These are phyloP conservation scores for Casuarina glauca DNA, from an alignment of 306 rosid species.

Conservation along the genomic window DNA sequence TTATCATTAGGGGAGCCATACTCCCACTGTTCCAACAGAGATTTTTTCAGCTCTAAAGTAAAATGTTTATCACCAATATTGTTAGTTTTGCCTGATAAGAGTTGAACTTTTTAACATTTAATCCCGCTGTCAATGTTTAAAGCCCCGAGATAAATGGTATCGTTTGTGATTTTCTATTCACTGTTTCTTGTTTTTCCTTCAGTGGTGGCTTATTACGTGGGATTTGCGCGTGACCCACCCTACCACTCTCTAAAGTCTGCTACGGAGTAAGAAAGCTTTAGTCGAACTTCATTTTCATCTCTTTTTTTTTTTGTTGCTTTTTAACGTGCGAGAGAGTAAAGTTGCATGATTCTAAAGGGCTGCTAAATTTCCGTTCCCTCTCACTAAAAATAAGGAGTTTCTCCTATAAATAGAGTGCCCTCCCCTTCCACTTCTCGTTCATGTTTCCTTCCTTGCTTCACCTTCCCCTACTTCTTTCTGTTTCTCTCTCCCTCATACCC, in stretches of 20 bases:
- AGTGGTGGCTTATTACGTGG: too few relatives aligned
- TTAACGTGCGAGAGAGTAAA: background rate
- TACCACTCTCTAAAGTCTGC: background rate
- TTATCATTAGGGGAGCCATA: too few relatives aligned
- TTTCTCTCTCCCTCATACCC: slow-evolving; percentile 19
- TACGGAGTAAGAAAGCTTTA: background rate
- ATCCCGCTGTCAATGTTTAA: too few relatives aligned
- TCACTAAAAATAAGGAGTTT: background rate
- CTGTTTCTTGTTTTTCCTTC: too few relatives aligned
- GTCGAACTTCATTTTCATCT: background rate
- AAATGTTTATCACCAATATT: too few relatives aligned
- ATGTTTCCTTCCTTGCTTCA: slow-evolving; percentile 27
- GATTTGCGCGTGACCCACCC: background rate
- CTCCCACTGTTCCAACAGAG: too few relatives aligned
- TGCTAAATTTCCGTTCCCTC: slow-evolving; percentile 16
- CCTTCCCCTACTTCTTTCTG: background rate
- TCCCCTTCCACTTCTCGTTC: slow-evolving; percentile 37
- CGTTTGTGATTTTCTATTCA: too few relatives aligned
- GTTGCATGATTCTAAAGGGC: background rate
- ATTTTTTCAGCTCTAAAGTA: too few relatives aligned
- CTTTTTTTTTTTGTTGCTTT: background rate
- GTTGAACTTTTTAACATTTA: too few relatives aligned
- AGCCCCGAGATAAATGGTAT: too few relatives aligned
- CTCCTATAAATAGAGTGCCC: slow-evolving; percentile 55
- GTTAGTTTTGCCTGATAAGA: too few relatives aligned